Evolutionary conservation across 169 alveolate species (phyloP).

Genomic region (Amoebophrya sp.): DNA sequence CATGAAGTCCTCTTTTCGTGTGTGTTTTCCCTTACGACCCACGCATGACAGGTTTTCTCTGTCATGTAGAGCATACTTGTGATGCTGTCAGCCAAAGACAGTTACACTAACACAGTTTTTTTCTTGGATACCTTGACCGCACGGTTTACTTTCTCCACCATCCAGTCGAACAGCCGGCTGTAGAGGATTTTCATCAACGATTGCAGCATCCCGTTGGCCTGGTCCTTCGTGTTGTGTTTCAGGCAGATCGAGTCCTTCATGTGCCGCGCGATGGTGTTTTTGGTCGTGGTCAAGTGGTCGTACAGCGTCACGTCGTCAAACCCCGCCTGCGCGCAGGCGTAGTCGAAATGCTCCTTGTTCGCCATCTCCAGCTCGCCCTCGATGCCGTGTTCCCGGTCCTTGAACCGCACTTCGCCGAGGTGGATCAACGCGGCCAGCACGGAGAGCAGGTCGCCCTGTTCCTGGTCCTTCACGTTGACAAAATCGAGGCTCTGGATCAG

Average conservation of each 20-base stretch:
- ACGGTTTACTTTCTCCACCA: slow-evolving; percentile 45
- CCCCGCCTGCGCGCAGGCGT: not conserved
- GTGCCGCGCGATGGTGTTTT: not conserved
- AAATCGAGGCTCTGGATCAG: not conserved
- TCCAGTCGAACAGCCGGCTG: slow-evolving; percentile 47
- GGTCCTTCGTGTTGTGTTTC: not conserved
- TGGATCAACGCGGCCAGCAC: not conserved
- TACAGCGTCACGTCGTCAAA: not conserved
- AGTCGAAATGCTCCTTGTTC: not conserved
- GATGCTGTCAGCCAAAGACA: too few species aligned
- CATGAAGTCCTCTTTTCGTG: too few species aligned
- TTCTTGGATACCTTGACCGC: not conserved
- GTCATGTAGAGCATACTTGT: too few species aligned
- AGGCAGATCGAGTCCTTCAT: not conserved
- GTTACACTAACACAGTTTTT: too few species aligned
- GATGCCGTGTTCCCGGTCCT: not conserved
- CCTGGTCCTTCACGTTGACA: not conserved
- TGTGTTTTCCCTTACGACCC: too few species aligned
- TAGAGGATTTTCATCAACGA: slow-evolving; percentile 27
- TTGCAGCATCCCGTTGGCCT: not conserved
- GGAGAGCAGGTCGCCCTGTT: not conserved
- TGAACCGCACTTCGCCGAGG: not conserved
- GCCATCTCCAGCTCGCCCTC: not conserved
- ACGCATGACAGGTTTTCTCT: too few species aligned
- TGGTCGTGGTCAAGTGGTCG: not conserved